Conservation (phyloP, 1,284 basidiomycete species). For the Cryptococcus maquisensis region DNA sequence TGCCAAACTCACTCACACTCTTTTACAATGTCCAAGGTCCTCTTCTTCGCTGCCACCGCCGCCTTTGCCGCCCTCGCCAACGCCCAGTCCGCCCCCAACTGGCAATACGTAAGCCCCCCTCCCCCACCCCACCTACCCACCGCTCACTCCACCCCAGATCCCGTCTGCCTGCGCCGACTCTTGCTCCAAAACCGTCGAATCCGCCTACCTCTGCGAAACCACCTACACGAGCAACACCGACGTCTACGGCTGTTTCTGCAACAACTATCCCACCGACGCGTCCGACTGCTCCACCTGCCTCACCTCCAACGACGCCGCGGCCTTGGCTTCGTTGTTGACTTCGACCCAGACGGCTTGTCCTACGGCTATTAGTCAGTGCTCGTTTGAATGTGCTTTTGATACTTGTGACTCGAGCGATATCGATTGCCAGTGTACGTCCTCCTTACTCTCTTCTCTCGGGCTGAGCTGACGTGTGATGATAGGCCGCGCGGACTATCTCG, state of each 20-base stretch:
- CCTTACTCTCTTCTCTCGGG: too few relatives aligned
- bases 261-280: conserved; percentile 37
- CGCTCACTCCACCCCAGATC: conserved; percentile 21
- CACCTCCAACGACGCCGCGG: conserved; percentile 36
- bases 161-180: conserved; percentile 35
- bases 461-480: neutral
- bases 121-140: neutral
- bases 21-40: conserved; percentile 24
- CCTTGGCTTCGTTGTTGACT: conserved; percentile 32
- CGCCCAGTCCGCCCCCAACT: conserved; percentile 42
- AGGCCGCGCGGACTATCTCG: conserved; percentile 36
- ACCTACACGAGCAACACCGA: conserved; percentile 18
- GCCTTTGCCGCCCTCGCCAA: conserved; percentile 29
- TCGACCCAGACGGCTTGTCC: conserved; percentile 32
- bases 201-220: conserved; percentile 32
- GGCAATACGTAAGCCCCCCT: conserved; percentile 30
- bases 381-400: conserved; percentile 41
- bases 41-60: conserved; percentile 29
- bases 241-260: conserved; percentile 46
- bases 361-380: conserved; percentile 25
- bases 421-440: conserved; percentile 40
- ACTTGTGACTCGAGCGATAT: conserved; percentile 38
- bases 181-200: conserved; percentile 36
- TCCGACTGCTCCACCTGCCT: conserved; percentile 39
- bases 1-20: conserved; percentile 3